These are phyloP conservation scores for Ambispora gerdemannii DNA, from an alignment of 192 early-diverging fungal genomes.

Conservation along the genomic window DNA sequence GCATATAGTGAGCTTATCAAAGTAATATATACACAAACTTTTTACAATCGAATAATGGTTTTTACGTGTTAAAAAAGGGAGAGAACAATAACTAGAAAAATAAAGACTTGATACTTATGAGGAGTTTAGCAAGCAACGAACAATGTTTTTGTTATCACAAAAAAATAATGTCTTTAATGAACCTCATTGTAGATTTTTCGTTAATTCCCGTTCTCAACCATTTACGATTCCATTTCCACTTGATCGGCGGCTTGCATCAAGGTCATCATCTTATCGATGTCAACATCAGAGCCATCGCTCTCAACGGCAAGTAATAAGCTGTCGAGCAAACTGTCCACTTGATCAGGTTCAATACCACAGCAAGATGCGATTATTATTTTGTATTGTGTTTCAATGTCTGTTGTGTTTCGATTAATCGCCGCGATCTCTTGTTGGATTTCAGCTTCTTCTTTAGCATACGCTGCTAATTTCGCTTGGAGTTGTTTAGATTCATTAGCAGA, in stretches of 20 bases:
- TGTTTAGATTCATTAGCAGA: constrained; percentile 30
- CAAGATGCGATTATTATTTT: constrained; percentile 82
- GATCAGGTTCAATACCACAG: constrained; percentile 73
- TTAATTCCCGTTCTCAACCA: no score
- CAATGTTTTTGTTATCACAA: no score
- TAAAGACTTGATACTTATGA: no score
- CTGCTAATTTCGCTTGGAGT: constrained; percentile 38
- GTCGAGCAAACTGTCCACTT: constrained; percentile 75
- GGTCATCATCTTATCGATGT: constrained; percentile 43
- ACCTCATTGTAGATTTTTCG: no score
- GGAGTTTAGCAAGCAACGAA: no score
- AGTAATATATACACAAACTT: no score
- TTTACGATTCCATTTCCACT: background rate
- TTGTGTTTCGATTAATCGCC: constrained; percentile 48
- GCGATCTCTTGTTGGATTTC: constrained; percentile 58
- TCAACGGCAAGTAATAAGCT: constrained; percentile 78
- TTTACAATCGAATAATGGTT: no score
- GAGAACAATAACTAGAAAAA: no score
- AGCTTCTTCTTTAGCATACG: constrained; percentile 41
- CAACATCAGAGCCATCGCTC: constrained; percentile 56
- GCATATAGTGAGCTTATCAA: no score
- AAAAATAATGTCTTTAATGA: no score
- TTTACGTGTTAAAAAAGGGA: no score
- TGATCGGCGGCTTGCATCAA: constrained; percentile 45
- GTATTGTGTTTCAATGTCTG: constrained; percentile 72